Conservation (phyloP, 768 basidiomycete species). For the Punctularia strigosozonata region DNA sequence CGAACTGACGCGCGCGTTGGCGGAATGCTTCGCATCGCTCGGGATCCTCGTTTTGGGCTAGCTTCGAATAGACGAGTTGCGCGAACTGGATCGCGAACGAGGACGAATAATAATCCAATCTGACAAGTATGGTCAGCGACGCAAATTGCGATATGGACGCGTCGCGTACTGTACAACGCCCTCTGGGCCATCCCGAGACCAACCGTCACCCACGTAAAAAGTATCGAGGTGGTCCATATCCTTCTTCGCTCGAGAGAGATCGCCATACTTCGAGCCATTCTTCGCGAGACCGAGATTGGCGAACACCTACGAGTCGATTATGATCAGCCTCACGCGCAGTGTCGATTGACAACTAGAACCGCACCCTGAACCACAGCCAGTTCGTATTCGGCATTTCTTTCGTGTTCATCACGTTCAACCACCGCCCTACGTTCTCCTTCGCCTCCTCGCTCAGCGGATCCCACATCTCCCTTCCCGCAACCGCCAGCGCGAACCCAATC, state of each 20-base stretch:
- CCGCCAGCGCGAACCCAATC: slow-evolving; percentile 59
- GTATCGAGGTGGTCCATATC: slow-evolving; percentile 70
- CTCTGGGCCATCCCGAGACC: slow-evolving; percentile 70
- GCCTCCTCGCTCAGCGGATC: slow-evolving; percentile 40
- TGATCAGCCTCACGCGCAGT: slow-evolving; percentile 1
- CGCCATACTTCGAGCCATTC: slow-evolving; percentile 45
- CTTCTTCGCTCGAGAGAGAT: slow-evolving; percentile 52
- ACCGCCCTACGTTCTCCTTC: slow-evolving; percentile 47
- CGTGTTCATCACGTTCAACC: slow-evolving; percentile 69
- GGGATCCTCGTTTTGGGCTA: slow-evolving; percentile 51
- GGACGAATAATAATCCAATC: slow-evolving; percentile 70
- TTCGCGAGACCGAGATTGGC: slow-evolving; percentile 61
- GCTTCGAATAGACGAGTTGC: slow-evolving; percentile 59
- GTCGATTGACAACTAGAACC: slow-evolving; percentile 8
- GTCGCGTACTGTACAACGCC: slow-evolving; percentile 70
- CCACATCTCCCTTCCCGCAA: slow-evolving; percentile 55
- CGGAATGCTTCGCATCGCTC: slow-evolving; percentile 53
- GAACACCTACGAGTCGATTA: slow-evolving; percentile 36
- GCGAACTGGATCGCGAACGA: slow-evolving; percentile 73
- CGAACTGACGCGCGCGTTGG: slow-evolving; percentile 49
- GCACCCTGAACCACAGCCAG: slow-evolving; percentile 72
- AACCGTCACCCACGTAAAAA: slow-evolving; percentile 66
- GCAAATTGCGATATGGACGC: too few species aligned
- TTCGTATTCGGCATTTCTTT: slow-evolving; percentile 80
- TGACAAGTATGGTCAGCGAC: too few species aligned